Conservation (phyloP, 208 protist species). For the Trypanosoma caninum region DNA sequence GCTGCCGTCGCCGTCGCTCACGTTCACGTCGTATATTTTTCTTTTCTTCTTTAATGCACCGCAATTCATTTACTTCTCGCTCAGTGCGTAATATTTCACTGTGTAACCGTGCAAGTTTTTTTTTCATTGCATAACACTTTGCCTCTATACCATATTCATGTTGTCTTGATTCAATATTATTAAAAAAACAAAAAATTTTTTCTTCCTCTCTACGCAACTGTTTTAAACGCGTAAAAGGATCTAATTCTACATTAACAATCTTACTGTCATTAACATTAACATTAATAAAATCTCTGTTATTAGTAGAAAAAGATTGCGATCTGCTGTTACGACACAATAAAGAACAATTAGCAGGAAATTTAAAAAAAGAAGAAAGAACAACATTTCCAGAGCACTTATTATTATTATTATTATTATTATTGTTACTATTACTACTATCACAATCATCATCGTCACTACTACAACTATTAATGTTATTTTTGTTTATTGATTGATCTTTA, state of each 20-base stretch:
- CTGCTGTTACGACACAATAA: background rate
- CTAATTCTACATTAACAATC: background rate
- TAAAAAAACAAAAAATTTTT: background rate
- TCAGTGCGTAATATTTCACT: constrained; percentile 15
- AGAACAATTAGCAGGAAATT: no score
- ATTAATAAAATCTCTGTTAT: background rate
- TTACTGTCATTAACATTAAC: background rate
- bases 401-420: constrained; percentile 6
- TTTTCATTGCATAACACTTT: constrained; percentile 22
- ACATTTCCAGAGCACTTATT: no score
- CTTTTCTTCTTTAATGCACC: constrained; percentile 16
- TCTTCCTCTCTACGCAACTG: constrained; percentile 10
- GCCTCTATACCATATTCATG: constrained; percentile 25
- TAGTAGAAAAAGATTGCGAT: background rate
- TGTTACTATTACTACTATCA: background rate
- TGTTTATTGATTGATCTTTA: no score
- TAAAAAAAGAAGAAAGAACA: no score
- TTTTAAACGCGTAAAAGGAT: constrained; percentile 8
- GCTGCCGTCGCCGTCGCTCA: background rate
- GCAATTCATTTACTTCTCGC: constrained; percentile 18
- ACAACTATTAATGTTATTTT: no score
- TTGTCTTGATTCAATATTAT: background rate
- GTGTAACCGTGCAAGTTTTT: constrained; percentile 14
- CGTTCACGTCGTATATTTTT: background rate
- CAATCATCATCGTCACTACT: background rate